A percentile compares a stretch with the other conserved stretches of the same genome.
These are phyloP conservation scores for Bremia lactucae DNA, from an alignment of 352 stramenopile genomes.

Conservation along the genomic window DNA sequence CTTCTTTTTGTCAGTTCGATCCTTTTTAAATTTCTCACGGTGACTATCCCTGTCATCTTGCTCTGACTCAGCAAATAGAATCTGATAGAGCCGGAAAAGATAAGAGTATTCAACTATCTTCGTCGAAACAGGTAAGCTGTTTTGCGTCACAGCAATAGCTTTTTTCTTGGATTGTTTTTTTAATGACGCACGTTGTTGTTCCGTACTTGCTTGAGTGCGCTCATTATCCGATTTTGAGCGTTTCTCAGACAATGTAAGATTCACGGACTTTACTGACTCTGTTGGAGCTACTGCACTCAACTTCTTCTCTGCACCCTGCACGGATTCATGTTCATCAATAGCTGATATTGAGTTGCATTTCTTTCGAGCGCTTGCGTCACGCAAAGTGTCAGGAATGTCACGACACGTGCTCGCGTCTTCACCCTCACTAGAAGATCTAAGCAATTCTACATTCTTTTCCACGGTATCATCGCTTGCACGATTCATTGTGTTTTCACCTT, in stretches of 20 bases:
- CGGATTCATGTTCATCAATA: slow-evolving; percentile 7
- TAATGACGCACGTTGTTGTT: slow-evolving; percentile 1
- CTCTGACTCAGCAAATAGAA: slow-evolving; percentile 21
- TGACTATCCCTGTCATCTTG: slow-evolving; percentile 23
- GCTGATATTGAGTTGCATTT: slow-evolving; percentile 11
- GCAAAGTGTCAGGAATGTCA: background rate
- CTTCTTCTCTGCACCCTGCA: background rate
- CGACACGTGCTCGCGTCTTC: background rate
- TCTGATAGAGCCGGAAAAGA: background rate
- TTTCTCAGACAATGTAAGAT: slow-evolving; percentile 7
- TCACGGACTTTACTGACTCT: slow-evolving; percentile 3
- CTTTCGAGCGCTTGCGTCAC: background rate
- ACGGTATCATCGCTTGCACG: background rate
- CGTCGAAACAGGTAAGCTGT: background rate
- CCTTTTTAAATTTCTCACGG: slow-evolving; percentile 54
- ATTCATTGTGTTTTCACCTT: too few relatives aligned
- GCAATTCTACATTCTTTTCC: too few relatives aligned
- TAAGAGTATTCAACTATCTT: background rate
- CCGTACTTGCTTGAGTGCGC: slow-evolving; percentile 2
- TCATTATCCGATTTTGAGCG: slow-evolving; percentile 18
- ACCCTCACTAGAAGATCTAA: background rate
- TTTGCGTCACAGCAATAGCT: slow-evolving; percentile 1
- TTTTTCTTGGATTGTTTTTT: slow-evolving; percentile 15
- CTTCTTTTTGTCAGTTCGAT: slow-evolving; percentile 47
- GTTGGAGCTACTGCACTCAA: background rate